phyloP scores from a whole-genome alignment of 208 protist species.

The Leishmania arabica region DNA sequence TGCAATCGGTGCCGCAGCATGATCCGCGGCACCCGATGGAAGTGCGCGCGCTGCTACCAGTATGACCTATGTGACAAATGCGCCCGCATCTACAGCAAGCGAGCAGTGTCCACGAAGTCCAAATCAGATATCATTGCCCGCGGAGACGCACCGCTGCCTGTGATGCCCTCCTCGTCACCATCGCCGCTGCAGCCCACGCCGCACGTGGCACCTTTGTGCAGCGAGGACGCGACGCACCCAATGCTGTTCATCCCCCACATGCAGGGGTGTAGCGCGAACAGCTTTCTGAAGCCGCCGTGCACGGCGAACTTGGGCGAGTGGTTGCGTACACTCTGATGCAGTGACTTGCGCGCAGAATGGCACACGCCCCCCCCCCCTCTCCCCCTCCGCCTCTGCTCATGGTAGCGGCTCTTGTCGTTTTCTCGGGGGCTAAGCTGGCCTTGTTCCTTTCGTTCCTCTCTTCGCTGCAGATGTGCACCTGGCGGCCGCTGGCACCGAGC shows the following conservation, averaged over 20 bases:
- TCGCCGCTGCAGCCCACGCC: neutral
- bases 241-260: conserved; percentile 53
- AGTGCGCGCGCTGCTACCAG: conserved; percentile 82
- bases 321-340: conserved; percentile 11
- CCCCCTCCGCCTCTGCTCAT: neutral
- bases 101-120: neutral
- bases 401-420: neutral
- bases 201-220: neutral
- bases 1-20: conserved; percentile 71
- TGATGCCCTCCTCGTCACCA: neutral
- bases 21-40: conserved; percentile 73
- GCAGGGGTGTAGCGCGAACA: conserved; percentile 33
- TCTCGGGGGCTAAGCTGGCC: neutral
- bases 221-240: conserved; percentile 43
- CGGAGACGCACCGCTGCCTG: neutral
- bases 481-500: neutral
- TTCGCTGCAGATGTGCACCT: neutral
- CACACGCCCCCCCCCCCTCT: too few relatives aligned
- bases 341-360: neutral
- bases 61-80: conserved; percentile 78
- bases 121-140: too few relatives aligned
- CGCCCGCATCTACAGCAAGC: conserved; percentile 14
- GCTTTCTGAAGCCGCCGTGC: conserved; percentile 29
- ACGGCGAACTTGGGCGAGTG: conserved; percentile 10
- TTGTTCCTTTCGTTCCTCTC: neutral